Percentiles rank a stretch among this genome's conserved stretches.
phyloP scores from a whole-genome alignment of 192 early-diverging fungal species.

The Cetraspora pellucida region DNA sequence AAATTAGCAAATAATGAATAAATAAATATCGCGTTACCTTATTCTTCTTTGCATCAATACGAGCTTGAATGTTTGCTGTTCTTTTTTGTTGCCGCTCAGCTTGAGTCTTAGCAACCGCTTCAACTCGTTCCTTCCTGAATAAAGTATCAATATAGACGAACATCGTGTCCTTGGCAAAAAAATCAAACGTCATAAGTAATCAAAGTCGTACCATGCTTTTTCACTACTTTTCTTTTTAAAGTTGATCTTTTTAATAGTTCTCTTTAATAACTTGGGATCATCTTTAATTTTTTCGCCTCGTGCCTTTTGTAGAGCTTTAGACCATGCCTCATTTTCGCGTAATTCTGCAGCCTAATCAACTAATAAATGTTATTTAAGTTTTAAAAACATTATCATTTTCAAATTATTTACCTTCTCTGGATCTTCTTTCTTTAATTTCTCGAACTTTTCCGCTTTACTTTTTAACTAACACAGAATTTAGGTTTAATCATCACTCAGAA shows the following conservation, averaged over 20 bases:
- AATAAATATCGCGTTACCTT: slow-evolving; percentile 1
- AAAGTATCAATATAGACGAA: neutral
- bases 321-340: slow-evolving; percentile 81
- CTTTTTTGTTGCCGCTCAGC: slow-evolving; percentile 77
- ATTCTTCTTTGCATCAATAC: slow-evolving; percentile 79
- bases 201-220: slow-evolving; percentile 65
- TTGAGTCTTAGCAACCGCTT: slow-evolving; percentile 62
- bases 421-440: slow-evolving; percentile 65
- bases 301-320: slow-evolving; percentile 76
- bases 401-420: slow-evolving; percentile 57
- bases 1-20: too few species aligned
- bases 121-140: slow-evolving; percentile 61
- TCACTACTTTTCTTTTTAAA: slow-evolving; percentile 83
- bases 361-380: neutral
- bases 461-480: slow-evolving; percentile 47
- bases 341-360: slow-evolving; percentile 57
- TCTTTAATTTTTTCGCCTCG: slow-evolving; percentile 93
- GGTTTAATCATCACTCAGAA: neutral
- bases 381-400: neutral
- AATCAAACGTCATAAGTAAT: neutral
- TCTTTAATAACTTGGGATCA: slow-evolving; percentile 86
- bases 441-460: slow-evolving; percentile 75
- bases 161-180: neutral
- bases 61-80: slow-evolving; percentile 80
- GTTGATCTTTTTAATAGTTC: slow-evolving; percentile 84